Percentiles rank a stretch among this genome's conserved stretches.
phyloP scores from a whole-genome alignment of 306 rosid species.

The Delonix regia region DNA sequence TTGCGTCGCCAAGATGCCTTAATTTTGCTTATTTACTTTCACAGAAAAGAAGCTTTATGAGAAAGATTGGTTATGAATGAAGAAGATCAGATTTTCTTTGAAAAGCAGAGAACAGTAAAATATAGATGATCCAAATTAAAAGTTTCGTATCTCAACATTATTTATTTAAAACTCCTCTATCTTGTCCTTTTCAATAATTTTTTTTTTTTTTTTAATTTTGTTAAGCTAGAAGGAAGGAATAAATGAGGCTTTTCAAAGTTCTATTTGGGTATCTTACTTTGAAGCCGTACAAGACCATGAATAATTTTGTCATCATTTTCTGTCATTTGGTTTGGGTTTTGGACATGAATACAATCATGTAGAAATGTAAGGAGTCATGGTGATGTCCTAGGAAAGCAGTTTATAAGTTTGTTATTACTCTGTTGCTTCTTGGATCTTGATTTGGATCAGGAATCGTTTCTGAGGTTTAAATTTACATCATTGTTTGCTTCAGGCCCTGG shows the following conservation, averaged over 20 bases:
- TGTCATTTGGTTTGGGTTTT: constrained; percentile 15
- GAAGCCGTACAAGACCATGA: constrained; percentile 4
- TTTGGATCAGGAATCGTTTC: constrained; percentile 11
- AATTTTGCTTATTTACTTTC: constrained; percentile 4
- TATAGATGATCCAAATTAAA: not conserved
- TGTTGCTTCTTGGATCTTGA: constrained; percentile 18
- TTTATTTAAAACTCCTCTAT: not conserved
- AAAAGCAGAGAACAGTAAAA: not conserved
- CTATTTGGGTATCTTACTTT: constrained; percentile 8
- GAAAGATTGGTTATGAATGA: not conserved
- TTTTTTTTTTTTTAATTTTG: not conserved
- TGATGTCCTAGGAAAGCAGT: not conserved
- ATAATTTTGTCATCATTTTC: constrained; percentile 14
- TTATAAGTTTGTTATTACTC: constrained; percentile 16
- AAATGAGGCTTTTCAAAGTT: constrained; percentile 7
- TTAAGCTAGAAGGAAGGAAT: not conserved
- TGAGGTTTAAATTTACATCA: constrained; percentile 22
- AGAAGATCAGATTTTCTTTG: not conserved
- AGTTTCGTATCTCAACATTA: constrained; percentile 16
- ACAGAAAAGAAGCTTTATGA: not conserved
- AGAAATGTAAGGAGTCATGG: constrained; percentile 17
- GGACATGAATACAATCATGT: not conserved
- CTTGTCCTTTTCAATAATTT: constrained; percentile 6
- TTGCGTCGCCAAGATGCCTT: constrained; percentile 17
- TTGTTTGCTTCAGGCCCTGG: constrained; percentile 71